A percentile compares a stretch with the other conserved stretches of the same genome.
phyloP scores from a whole-genome alignment of 2,329 filamentous ascomycete genomes.

The Pseudogymnoascus sp. region DNA sequence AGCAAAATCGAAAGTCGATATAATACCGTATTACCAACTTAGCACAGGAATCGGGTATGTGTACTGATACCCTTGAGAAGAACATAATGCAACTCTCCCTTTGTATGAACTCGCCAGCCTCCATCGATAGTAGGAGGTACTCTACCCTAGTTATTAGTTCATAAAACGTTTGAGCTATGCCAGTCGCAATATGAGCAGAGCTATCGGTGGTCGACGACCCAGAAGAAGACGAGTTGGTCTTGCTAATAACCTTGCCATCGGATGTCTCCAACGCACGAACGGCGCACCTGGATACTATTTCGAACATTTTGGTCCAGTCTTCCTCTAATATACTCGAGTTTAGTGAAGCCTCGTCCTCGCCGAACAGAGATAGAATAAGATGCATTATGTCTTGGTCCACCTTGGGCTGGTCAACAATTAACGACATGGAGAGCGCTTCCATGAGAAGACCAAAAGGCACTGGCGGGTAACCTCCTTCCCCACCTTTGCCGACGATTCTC shows the following conservation, averaged over 20 bases:
- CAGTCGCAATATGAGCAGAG: constrained; percentile 17
- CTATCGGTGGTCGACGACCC: constrained; percentile 19
- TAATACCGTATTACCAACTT: constrained; percentile 61
- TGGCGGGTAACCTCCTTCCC: constrained; percentile 52
- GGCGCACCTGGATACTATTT: constrained; percentile 51
- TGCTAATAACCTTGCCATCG: constrained; percentile 22
- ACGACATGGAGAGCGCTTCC: constrained; percentile 48
- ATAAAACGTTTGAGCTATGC: constrained; percentile 24
- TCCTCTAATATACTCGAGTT: constrained; percentile 55
- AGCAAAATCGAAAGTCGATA: constrained; percentile 61
- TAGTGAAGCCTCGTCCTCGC: constrained; percentile 44
- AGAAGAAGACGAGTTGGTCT: constrained; percentile 3
- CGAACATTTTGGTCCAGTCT: constrained; percentile 57
- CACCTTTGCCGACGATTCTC: constrained; percentile 53
- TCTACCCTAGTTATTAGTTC: constrained; percentile 27
- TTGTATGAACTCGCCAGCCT: constrained; percentile 49
- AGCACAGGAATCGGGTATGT: constrained; percentile 58
- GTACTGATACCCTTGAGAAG: constrained; percentile 53
- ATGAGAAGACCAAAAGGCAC: constrained; percentile 53
- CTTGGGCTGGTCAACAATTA: constrained; percentile 28
- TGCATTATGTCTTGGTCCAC: constrained; percentile 28
- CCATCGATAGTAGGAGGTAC: constrained; percentile 32
- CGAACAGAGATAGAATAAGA: constrained; percentile 47
- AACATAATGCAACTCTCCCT: constrained; percentile 60
- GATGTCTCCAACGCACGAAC: constrained; percentile 23